Evolutionary conservation across 192 early-diverging fungal genomes (phyloP), one percentile per base, ranked within the genome.

Genomic region (Coemansia sp.): DNA sequence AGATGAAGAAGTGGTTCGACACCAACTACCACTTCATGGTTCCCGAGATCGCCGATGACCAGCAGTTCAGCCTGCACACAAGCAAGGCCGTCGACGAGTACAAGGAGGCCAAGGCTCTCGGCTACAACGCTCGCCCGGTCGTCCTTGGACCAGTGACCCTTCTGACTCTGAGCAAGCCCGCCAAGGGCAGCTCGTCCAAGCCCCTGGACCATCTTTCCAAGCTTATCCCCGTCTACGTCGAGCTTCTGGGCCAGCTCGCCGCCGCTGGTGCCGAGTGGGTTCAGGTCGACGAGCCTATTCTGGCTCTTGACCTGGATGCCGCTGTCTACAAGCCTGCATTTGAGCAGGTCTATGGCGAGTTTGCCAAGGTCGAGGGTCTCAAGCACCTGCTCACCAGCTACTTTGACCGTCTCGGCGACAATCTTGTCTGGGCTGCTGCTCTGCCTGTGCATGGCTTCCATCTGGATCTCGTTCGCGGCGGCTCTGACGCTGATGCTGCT

Each of bases 1-100:
- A 97, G 82, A 98, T 98, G 96, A 95, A 95, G 86, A 98, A 98
- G 84, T 98, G 92, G 93, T 98, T 97, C 74, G 94, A 97, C 79
- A 96, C 96, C 67, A 98, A 98, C 90, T 98, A 91, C 83, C 86
- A 92, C 65, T 92, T 83, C 74, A 93, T 94, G 60, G 94, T 96
- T 29, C 93, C 94, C 25, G 91, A 93, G 80, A 88, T 98, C 58
- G 82, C 86, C 50, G 81, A 86, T 60, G 69, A 83, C 72, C 90
- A 92, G 62, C 68, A 81, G 39, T 96, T 98, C 75, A 72, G 70
- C 18, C 82, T 97, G 58, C 69, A 78, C 55, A 62, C 74, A 39
- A 78, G 79, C 58, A 91, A 92, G 83, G 84, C 90, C 36, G 67
- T 97, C 48, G 85, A 87, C 35, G 90, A 98, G 81, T 94, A 85